Evolutionary conservation across 306 rosid genomes (phyloP), one percentile per base, ranked within the genome.

Genomic region (Trifolium pratense): DNA sequence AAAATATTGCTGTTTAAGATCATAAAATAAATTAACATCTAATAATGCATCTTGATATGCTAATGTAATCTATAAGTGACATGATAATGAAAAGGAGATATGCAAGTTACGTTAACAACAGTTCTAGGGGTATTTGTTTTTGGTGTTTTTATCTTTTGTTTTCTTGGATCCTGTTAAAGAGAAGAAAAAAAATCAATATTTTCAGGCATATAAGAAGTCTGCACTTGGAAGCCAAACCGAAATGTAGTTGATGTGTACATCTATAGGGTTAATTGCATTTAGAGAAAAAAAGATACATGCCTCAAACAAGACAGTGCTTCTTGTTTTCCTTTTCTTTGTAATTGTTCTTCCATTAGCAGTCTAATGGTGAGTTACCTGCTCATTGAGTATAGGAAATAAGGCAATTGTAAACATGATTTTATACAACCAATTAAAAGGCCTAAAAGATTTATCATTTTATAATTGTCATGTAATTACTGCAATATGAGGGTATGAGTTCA

Each of bases 221-320:
- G 55, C 61, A 73, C 52, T 69, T 40, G 16, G 60, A 73, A 56
- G 71, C 62, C 68, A 70, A 61, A 60, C 46, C 53, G 62, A 52
- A 60, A 51, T 49, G 64, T 45, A 53, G 71, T 52, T 74, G 48
- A 75, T 17, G 61, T 14, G 23, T 21, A 12, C 3, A 58, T 29
- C 29, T 70, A 23, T 45, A 70, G 58, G 55, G 53, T 67, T 63
- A 20, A 80, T 1, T 42, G 69, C 29, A 66, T 29, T 58, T 18
- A 43, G 63, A 79, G 82, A 68, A 36, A 66, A 73, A 58, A 13
- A 70, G 71, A 69, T 66, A 64, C 88, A 70, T 83, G 85, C 99
- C 93, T 91, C 95, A 76, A 89, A 91, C 92, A 94, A 79, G 71
- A 94, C 97, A 60, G 97, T 94, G 80, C 97, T 89, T 85, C 87